Conservation (phyloP, 495 filamentous ascomycete genomes). For the Elaphomyces granulatus region DNA sequence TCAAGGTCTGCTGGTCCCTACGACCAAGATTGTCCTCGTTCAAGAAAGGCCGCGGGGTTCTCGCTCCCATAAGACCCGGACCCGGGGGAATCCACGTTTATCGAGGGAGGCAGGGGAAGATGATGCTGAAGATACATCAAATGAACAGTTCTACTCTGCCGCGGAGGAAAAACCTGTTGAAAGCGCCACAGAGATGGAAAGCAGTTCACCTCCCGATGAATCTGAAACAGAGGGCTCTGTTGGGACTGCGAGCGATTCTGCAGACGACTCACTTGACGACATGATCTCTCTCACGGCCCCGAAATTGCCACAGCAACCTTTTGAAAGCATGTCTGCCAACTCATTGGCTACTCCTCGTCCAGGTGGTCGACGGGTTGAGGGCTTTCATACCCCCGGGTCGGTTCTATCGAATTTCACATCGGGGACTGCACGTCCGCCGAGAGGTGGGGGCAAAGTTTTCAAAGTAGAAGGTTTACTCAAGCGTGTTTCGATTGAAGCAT, state of each 20-base stretch:
- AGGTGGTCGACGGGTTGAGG: slow-evolving; percentile 45
- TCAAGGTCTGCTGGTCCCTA: slow-evolving; percentile 62
- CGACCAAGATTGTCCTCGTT: slow-evolving; percentile 58
- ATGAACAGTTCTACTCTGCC: slow-evolving; percentile 80
- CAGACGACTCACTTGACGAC: slow-evolving; percentile 64
- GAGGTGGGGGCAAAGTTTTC: slow-evolving; percentile 49
- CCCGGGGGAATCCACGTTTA: slow-evolving; percentile 15
- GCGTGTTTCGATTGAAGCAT: slow-evolving; percentile 56
- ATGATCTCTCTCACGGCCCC: slow-evolving; percentile 76
- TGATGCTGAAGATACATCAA: slow-evolving; percentile 65
- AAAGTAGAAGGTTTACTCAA: slow-evolving; percentile 62
- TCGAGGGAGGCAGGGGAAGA: slow-evolving; percentile 50
- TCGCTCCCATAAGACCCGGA: slow-evolving; percentile 19
- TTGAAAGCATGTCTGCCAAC: slow-evolving; percentile 55
- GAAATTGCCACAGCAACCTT: slow-evolving; percentile 49
- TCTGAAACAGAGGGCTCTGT: slow-evolving; percentile 34
- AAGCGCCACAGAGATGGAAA: slow-evolving; percentile 43
- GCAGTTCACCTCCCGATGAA: slow-evolving; percentile 38
- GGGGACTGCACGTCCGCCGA: slow-evolving; percentile 55
- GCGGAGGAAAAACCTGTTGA: slow-evolving; percentile 53
- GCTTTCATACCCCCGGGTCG: slow-evolving; percentile 62
- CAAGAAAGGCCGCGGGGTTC: slow-evolving; percentile 37
- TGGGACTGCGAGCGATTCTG: slow-evolving; percentile 46
- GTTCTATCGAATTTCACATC: slow-evolving; percentile 75
- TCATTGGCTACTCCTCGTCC: slow-evolving; percentile 59